Evolutionary conservation across 768 basidiomycete genomes (phyloP).

Genomic region (Suillus discolor): DNA sequence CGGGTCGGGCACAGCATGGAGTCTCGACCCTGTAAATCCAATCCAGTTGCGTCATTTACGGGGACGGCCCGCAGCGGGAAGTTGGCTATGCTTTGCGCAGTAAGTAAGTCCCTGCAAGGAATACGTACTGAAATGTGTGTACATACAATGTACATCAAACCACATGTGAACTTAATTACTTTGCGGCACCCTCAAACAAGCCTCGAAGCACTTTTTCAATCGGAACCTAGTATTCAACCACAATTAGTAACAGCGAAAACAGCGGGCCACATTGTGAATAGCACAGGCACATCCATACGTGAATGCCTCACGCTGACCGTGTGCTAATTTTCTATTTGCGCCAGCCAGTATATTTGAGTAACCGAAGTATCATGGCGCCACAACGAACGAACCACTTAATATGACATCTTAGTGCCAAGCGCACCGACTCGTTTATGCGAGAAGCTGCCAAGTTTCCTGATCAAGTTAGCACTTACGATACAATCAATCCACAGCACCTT

Average conservation of each 20-base stretch:
- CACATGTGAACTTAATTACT: background rate
- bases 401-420: no score
- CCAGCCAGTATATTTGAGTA: background rate
- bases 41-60: background rate
- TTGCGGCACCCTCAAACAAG: background rate
- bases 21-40: background rate
- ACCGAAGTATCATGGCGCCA: background rate
- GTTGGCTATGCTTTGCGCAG: no score
- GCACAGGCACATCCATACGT: background rate
- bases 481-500: conserved; percentile 32
- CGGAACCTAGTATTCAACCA: conserved; percentile 4
- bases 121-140: background rate
- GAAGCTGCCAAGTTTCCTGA: no score
- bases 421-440: conserved; percentile 1
- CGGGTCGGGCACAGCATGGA: background rate
- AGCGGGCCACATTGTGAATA: conserved; percentile 14
- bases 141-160: background rate
- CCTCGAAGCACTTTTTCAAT: background rate
- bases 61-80: no score
- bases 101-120: background rate
- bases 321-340: background rate
- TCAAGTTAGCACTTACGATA: no score
- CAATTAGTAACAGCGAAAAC: conserved; percentile 23
- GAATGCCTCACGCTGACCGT: background rate
- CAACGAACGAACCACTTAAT: background rate